Evolutionary conservation across 192 early-diverging fungal genomes (phyloP), one percentile per base, ranked within the genome.

Genomic region (Backusella westeae): DNA sequence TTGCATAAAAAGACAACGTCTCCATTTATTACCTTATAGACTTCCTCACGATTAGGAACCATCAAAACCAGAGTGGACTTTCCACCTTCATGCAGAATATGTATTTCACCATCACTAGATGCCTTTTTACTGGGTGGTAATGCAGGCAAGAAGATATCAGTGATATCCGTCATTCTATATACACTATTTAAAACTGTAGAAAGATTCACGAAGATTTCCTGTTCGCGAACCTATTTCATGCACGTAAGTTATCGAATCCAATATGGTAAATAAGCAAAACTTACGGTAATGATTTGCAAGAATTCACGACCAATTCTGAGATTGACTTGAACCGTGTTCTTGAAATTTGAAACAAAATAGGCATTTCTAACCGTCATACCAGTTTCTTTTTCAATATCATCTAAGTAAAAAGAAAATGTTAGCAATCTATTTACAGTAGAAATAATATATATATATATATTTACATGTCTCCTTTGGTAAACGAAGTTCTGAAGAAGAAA

Each of bases 181-280:
- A 96, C 90, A 69, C 97, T 95, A 75, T 96, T 95, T 52, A 95
- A 87, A 69, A 89, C 84, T 32, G 90, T 85, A 70, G 77, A 86
- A 74, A 92, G 80, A 4, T 92, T 94, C 75, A 84, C 82, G 38
- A 95, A 82, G 32, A 89, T 83, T 52, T 97, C 95, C 79, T 95
- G 94, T 53, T 93, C 70, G 4, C 80, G 73, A n/a, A 75, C 38
- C 80, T 81, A 35, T 34, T 67, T 34, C 7, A 35, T 21, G 4
- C 17, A 32, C 19, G 0, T 68, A 17, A n/a, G 29, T 26, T 66
- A 34, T 35, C 19, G 14, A 68, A 3, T 17, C 14, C 34, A 36
- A 35, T 36, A 4, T 36, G 10, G 34, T 9, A 17, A 35, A 19
- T 19, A 68, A 68, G 0, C 3, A 29, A 6, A 56, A 63, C 77